A percentile compares a stretch with the other conserved stretches of the same genome.
These are phyloP conservation scores for Fusarium algeriense DNA, from an alignment of 2,329 filamentous ascomycete species.

Conservation along the genomic window DNA sequence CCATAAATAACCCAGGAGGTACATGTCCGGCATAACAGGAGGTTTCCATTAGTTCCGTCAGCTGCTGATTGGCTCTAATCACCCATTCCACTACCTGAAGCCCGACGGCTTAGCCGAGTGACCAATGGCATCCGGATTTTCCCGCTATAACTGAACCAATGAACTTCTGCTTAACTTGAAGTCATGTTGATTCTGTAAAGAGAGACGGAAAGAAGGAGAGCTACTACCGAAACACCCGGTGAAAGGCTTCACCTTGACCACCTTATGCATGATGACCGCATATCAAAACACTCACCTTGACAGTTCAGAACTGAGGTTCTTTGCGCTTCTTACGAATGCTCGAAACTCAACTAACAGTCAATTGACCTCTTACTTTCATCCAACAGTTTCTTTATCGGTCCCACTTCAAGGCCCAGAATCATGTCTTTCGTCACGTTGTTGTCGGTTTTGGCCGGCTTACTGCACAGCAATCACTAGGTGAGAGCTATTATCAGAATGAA, in stretches of 20 bases:
- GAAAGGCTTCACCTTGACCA: neutral
- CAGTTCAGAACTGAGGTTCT: neutral
- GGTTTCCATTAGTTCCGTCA: conserved; percentile 5
- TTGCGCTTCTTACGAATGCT: neutral
- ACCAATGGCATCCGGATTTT: conserved; percentile 26
- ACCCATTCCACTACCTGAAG: conserved; percentile 5
- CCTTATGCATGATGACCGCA: neutral
- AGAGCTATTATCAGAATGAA: neutral
- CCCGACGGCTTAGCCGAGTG: conserved; percentile 34
- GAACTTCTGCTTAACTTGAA: neutral
- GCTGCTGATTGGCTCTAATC: conserved; percentile 13
- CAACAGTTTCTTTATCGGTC: neutral
- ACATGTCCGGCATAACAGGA: conserved; percentile 30
- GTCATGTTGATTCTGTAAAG: neutral
- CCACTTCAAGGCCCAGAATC: neutral
- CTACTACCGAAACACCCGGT: neutral
- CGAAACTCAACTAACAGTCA: neutral
- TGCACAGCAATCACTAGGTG: neutral
- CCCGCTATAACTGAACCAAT: conserved; percentile 7
- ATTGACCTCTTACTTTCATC: neutral
- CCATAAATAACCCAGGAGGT: conserved; percentile 24
- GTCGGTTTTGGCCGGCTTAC: conserved; percentile 16
- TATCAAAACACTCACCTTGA: neutral
- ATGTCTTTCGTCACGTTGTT: neutral
- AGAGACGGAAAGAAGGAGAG: neutral